A percentile compares a stretch with the other conserved stretches of the same genome.
These are phyloP conservation scores for Suillus alpinus DNA, from an alignment of 768 basidiomycete species.

Conservation along the genomic window DNA sequence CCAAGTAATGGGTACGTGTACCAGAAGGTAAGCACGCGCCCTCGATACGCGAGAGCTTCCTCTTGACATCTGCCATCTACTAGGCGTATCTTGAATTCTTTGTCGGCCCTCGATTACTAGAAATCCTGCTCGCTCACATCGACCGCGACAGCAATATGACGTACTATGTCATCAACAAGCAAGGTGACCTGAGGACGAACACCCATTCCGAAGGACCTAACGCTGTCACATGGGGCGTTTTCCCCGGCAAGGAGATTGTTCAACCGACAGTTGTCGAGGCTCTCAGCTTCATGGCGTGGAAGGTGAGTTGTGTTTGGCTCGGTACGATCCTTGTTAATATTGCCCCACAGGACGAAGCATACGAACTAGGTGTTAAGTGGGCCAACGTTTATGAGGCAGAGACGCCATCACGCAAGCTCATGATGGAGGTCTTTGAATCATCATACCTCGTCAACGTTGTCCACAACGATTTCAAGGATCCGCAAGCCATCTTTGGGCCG, in stretches of 20 bases:
- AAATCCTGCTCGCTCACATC: slow-evolving; percentile 72
- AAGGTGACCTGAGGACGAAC: slow-evolving; percentile 93
- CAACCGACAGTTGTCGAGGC: slow-evolving; percentile 97
- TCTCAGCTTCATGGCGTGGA: slow-evolving; percentile 98
- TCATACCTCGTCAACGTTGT: slow-evolving; percentile 92
- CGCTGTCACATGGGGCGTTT: slow-evolving; percentile 98
- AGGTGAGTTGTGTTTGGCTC: slow-evolving; percentile 43
- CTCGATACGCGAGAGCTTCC: neutral
- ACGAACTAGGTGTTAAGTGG: slow-evolving; percentile 90
- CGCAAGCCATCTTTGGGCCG: slow-evolving; percentile 81
- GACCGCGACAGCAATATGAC: slow-evolving; percentile 87
- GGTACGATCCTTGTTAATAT: slow-evolving; percentile 8
- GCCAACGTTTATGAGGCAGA: slow-evolving; percentile 79
- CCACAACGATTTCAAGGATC: slow-evolving; percentile 90
- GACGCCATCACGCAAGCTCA: slow-evolving; percentile 71
- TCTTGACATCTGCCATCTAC: slow-evolving; percentile 4
- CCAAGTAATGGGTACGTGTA: slow-evolving; percentile 92
- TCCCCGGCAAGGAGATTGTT: slow-evolving; percentile 94
- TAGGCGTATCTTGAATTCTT: slow-evolving; percentile 98
- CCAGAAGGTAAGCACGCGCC: slow-evolving; percentile 65
- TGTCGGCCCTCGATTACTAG: slow-evolving; percentile 71
- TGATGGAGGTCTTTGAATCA: slow-evolving; percentile 75
- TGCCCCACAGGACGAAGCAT: slow-evolving; percentile 81
- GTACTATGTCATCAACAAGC: slow-evolving; percentile 96
- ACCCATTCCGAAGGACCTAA: slow-evolving; percentile 94